Evolutionary conservation across 305 asterid genomes (phyloP), one percentile per base, ranked within the genome.

Genomic region (Fraxinus angustifolia): DNA sequence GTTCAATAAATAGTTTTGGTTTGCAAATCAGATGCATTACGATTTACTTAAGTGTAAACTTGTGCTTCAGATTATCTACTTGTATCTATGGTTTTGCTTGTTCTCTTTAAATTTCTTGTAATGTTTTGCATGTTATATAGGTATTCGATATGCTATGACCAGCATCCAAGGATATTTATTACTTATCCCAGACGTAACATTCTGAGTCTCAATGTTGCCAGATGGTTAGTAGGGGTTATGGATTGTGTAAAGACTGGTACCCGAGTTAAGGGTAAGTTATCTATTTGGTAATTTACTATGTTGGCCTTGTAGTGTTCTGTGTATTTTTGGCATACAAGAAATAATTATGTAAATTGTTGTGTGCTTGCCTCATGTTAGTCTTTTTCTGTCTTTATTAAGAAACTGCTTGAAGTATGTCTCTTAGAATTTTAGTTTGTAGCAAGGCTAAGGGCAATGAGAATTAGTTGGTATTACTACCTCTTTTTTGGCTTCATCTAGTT

Each of bases 141-240:
- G 72, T 62, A 3, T 62, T 62, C 4, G 26, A 62, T 62, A 23
- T 62, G 72, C 6, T 26, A 10, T 8, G 72, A 62, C 16, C 31
- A 23, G 34, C 72, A 23, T 62, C 72, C n/a, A 3, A 23, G 72
- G 72, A 62, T 62, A 26, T 1, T 62, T 21, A 62, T 21, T 62
- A 62, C 23, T 62, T 62, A 62, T 62, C 72, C 72, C 72, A 10
- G 33, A 62, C 72, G 40, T 75, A 17, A 45, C 38, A 36, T 5
- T 56, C 8, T 33, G 56, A 75, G 67, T 42, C 35, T 45, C 35
- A 38, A 75, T 75, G 79, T 75, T 75, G 67, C 79, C 67, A 40
- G 79, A 75, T 75, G 79, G 79, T 75, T 75, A 11, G 36, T 30
- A 33, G 67, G 38, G 19, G 26, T 26, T 75, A 75, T 75, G 79